These are phyloP conservation scores for Vitis riparia DNA, from an alignment of 164 flowering plant species.

Conservation along the genomic window DNA sequence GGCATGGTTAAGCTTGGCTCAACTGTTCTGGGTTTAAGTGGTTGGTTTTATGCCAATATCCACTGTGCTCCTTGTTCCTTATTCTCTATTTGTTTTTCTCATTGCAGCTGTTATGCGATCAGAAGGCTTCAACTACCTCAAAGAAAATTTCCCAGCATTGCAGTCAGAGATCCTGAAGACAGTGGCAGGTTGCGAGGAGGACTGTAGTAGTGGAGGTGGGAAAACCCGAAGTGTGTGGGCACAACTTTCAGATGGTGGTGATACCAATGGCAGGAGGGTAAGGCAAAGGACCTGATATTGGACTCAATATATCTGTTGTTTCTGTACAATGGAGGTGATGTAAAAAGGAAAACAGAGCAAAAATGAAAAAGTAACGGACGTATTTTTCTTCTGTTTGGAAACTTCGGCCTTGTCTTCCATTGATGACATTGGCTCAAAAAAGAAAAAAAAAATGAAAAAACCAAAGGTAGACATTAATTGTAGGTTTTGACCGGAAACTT, in stretches of 20 bases:
- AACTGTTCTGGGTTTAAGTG: neutral
- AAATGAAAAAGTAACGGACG: neutral
- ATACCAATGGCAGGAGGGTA: slow-evolving; percentile 66
- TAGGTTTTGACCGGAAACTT: too few relatives aligned
- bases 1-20: too few relatives aligned
- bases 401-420: too few relatives aligned
- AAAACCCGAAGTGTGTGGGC: slow-evolving; percentile 77
- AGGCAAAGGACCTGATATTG: slow-evolving; percentile 54
- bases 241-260: slow-evolving; percentile 84
- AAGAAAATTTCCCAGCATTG: slow-evolving; percentile 57
- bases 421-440: too few relatives aligned
- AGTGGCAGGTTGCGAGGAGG: slow-evolving; percentile 79
- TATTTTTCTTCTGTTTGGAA: too few relatives aligned
- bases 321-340: slow-evolving; percentile 17
- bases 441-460: too few relatives aligned
- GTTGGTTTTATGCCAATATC: neutral
- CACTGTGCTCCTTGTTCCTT: neutral
- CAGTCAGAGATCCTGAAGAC: slow-evolving; percentile 81
- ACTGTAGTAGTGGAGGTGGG: slow-evolving; percentile 60
- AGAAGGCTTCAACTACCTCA: slow-evolving; percentile 69
- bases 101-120: slow-evolving; percentile 81
- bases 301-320: slow-evolving; percentile 6
- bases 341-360: slow-evolving; percentile 3
- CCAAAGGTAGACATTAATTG: too few relatives aligned
- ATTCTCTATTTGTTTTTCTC: slow-evolving; percentile 8